phyloP scores from a whole-genome alignment of 192 early-diverging fungal species.

The Mortierella alpina region DNA sequence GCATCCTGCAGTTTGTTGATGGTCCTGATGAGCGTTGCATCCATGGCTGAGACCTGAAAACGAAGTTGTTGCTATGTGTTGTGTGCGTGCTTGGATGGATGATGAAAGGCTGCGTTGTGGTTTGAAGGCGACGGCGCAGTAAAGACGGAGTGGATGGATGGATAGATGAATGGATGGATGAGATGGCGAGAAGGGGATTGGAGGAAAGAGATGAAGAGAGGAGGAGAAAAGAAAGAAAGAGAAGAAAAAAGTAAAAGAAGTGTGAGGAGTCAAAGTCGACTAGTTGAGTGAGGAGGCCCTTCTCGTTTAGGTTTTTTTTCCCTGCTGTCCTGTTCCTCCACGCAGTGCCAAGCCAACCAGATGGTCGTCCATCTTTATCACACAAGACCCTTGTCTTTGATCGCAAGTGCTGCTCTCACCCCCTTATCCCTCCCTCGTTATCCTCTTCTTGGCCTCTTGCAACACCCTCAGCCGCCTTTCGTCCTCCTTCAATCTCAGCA shows the following conservation, averaged over 20 bases:
- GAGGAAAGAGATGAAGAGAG: background rate
- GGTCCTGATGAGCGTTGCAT: constrained; percentile 64
- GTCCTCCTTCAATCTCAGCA: too few species aligned
- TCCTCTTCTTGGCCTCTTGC: too few species aligned
- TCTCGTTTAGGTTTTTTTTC: background rate
- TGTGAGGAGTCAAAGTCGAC: background rate
- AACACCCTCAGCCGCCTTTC: too few species aligned
- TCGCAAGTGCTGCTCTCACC: too few species aligned
- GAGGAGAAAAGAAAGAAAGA: background rate
- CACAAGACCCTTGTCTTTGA: too few species aligned
- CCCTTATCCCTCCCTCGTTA: too few species aligned
- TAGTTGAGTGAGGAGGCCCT: background rate
- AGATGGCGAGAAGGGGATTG: background rate
- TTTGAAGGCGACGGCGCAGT: too few species aligned
- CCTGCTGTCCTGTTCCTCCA: too few species aligned
- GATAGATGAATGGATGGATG: background rate
- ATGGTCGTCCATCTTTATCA: too few species aligned
- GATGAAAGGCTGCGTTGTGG: background rate
- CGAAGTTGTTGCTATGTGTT: background rate
- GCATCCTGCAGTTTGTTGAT: constrained; percentile 92
- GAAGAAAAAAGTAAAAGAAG: constrained; percentile 2
- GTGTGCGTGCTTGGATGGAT: background rate
- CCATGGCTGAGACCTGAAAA: constrained; percentile 45
- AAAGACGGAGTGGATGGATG: background rate
- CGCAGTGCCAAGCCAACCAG: too few species aligned